These are phyloP conservation scores for Scutellaria minor DNA, from an alignment of 257 asterid species.

Conservation along the genomic window DNA sequence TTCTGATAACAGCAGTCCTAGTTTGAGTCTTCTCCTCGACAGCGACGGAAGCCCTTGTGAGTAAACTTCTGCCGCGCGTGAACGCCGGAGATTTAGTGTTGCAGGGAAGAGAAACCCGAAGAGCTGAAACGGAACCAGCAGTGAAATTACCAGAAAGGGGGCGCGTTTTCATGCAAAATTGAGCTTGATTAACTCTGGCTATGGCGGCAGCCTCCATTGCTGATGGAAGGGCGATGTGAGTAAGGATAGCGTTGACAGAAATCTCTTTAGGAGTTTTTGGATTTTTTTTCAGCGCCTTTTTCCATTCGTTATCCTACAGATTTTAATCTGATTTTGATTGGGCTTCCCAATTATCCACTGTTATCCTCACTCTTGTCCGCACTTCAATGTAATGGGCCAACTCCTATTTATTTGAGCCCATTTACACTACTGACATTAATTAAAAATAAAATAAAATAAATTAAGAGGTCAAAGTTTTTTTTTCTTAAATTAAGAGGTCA, in stretches of 20 bases:
- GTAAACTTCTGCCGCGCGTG: constrained; percentile 36
- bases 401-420: too few relatives aligned
- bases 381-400: too few relatives aligned
- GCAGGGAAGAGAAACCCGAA: constrained; percentile 44
- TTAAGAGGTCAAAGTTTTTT: too few relatives aligned
- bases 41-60: constrained; percentile 63
- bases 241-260: constrained; percentile 37
- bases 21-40: constrained; percentile 62
- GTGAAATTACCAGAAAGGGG: constrained; percentile 43
- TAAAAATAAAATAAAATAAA: too few relatives aligned
- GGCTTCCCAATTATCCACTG: constrained; percentile 37
- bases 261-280: constrained; percentile 9
- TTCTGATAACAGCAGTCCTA: constrained; percentile 77
- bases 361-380: too few relatives aligned
- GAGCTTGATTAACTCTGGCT: constrained; percentile 49
- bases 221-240: constrained; percentile 28
- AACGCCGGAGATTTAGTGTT: constrained; percentile 38
- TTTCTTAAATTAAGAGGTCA: too few relatives aligned
- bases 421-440: too few relatives aligned
- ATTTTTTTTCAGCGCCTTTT: background rate
- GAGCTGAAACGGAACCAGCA: constrained; percentile 52
- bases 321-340: constrained; percentile 8
- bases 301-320: constrained; percentile 9
- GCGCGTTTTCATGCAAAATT: constrained; percentile 30
- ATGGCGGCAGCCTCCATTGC: constrained; percentile 59